Evolutionary conservation across 2,329 filamentous ascomycete genomes (phyloP).

Genomic region (Cytospora mali): DNA sequence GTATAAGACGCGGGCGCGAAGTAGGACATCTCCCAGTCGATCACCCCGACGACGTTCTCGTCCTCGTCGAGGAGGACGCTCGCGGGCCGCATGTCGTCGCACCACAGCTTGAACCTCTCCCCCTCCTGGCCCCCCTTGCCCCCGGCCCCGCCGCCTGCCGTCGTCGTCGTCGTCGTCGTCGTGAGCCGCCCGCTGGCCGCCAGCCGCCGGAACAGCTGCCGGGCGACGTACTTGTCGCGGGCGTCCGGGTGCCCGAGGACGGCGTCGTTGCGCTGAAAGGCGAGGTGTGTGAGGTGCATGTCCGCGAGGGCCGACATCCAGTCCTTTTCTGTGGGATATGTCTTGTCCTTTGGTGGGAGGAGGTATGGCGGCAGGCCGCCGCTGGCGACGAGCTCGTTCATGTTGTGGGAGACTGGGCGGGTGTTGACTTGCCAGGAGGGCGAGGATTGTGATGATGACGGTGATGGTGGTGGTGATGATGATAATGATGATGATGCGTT

Average conservation of each 20-base stretch:
- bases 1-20: constrained; percentile 8
- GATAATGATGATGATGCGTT: not conserved
- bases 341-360: not conserved
- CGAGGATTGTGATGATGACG: not conserved
- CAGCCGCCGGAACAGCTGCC: constrained; percentile 39
- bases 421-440: not conserved
- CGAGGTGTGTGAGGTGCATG: constrained; percentile 42
- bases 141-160: not conserved
- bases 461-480: too few species aligned
- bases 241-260: constrained; percentile 37
- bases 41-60: constrained; percentile 9
- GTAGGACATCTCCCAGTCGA: constrained; percentile 21
- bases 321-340: constrained; percentile 32
- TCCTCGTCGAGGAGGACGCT: constrained; percentile 18
- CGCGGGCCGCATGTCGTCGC: constrained; percentile 18
- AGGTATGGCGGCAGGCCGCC: not conserved
- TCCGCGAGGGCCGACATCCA: constrained; percentile 42
- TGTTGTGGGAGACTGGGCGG: not conserved
- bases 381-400: constrained; percentile 4
- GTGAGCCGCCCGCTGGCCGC: constrained; percentile 12
- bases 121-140: not conserved
- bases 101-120: constrained; percentile 17
- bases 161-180: not conserved
- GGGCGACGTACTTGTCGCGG: constrained; percentile 39
- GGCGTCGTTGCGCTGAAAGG: constrained; percentile 43